Base-by-base conservation (phyloP, 2,329 filamentous ascomycete genomes). In the Claviceps sp. region DNA sequence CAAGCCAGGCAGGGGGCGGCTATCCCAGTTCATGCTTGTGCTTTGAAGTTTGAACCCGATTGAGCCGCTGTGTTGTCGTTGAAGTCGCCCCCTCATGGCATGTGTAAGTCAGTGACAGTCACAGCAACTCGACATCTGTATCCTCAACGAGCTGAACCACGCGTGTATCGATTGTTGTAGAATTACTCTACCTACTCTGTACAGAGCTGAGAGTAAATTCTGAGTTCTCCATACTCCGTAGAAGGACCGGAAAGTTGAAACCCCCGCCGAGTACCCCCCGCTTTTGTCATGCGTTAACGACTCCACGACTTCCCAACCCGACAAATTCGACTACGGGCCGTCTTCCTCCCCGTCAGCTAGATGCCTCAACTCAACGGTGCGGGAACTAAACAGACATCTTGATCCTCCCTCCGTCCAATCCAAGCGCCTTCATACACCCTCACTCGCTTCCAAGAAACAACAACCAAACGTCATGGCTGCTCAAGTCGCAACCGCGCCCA, bases 391-490 rank as follows among this genome's bases (percentile, higher is more conserved):
- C 16, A 13, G 38, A 8, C 37, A n/a, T 14, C 30, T 26, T 20
- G 20, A 9, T 4, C 20, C 18, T 22, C 11, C 26, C 9, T 30
- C 41, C 13, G 5, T 16, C 18, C 37, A 22, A 8, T 2, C 14
- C 48, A 18, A 22, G 13, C 26, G 13, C 40, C 9, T 3, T 9
- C 43, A 34, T 7, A 44, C n/a, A 2, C 20, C 6, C 37, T 20
- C 7, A 26, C 6, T 16, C 18, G 14, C 47, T 34, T 5, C 18
- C 22, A 26, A 16, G 18, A 24, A 30, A 37, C n/a, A 22, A 13
- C 26, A 18, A 8, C 5, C 43, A 20, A 9, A 37, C 50, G 59
- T 14, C 57, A 71, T 70, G 67, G 60, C 68, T 47, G 64, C 61
- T 37, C 63, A 61, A 55, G 54, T 53, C 50, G 54, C 54, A n/a